Conservation (phyloP, 768 basidiomycete genomes). For the Butyriboletus loyo region DNA sequence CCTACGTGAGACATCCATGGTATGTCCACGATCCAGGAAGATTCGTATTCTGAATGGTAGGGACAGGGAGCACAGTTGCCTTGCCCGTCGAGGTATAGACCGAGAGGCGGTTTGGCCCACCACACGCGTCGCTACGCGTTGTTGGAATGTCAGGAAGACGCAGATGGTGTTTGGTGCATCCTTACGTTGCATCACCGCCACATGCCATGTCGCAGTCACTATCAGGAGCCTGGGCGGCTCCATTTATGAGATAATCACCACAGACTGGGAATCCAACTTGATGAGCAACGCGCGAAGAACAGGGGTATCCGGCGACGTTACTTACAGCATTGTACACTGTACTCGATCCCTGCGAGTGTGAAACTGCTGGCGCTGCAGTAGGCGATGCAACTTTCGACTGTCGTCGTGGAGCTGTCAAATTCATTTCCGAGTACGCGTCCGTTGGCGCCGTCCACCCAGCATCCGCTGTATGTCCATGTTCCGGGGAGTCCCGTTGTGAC, state of each 20-base stretch:
- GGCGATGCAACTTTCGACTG: constrained; percentile 62
- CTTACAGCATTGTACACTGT: constrained; percentile 48
- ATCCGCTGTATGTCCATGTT: constrained; percentile 59
- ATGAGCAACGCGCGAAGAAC: too few relatives aligned
- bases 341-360: constrained; percentile 72
- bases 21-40: constrained; percentile 67
- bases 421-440: constrained; percentile 59
- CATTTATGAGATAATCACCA: constrained; percentile 60
- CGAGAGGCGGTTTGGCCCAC: constrained; percentile 69
- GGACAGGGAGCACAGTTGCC: constrained; percentile 57
- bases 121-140: constrained; percentile 59
- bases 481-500: constrained; percentile 46
- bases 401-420: constrained; percentile 40
- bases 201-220: constrained; percentile 72
- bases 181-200: constrained; percentile 63
- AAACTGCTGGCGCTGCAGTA: constrained; percentile 55
- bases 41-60: constrained; percentile 48
- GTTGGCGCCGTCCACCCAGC: constrained; percentile 69
- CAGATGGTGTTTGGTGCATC: too few relatives aligned
- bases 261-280: constrained; percentile 66
- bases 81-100: constrained; percentile 56
- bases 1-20: constrained; percentile 64
- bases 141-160: too few relatives aligned
- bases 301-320: too few relatives aligned
- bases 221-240: constrained; percentile 49